phyloP scores from a whole-genome alignment of 768 basidiomycete genomes.

The Leccinum disarticulatum region DNA sequence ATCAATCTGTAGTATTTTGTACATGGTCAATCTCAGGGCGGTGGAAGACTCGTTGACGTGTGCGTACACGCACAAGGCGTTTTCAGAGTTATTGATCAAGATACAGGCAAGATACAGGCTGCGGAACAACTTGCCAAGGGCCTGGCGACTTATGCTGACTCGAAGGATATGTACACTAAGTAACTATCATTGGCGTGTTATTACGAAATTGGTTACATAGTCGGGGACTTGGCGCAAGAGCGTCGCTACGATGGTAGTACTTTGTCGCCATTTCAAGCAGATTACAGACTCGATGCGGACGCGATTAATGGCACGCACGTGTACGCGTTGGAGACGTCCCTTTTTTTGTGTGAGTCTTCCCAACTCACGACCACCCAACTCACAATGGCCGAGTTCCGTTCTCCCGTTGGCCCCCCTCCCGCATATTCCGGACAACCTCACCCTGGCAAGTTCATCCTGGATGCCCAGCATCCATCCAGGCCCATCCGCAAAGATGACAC shows the following conservation, averaged over 20 bases:
- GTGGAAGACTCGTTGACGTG: too few species aligned
- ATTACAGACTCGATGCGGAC: neutral
- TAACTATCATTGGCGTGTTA: too few species aligned
- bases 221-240: too few species aligned
- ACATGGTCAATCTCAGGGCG: too few species aligned
- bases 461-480: constrained; percentile 32
- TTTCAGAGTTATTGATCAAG: too few species aligned
- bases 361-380: neutral
- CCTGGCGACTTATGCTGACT: too few species aligned
- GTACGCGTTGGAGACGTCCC: neutral
- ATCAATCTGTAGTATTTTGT: too few species aligned
- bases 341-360: neutral
- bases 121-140: too few species aligned
- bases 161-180: too few species aligned
- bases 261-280: neutral
- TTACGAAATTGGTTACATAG: too few species aligned
- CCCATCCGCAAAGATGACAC: constrained; percentile 24
- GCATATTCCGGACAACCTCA: constrained; percentile 38
- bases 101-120: too few species aligned
- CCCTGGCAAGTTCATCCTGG: constrained; percentile 38
- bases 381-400: constrained; percentile 30
- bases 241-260: neutral
- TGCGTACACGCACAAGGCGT: too few species aligned
- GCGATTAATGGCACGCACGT: neutral
- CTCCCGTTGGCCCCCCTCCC: constrained; percentile 32